phyloP scores from a whole-genome alignment of 768 basidiomycete genomes.

The Mycena albidolilacea region DNA sequence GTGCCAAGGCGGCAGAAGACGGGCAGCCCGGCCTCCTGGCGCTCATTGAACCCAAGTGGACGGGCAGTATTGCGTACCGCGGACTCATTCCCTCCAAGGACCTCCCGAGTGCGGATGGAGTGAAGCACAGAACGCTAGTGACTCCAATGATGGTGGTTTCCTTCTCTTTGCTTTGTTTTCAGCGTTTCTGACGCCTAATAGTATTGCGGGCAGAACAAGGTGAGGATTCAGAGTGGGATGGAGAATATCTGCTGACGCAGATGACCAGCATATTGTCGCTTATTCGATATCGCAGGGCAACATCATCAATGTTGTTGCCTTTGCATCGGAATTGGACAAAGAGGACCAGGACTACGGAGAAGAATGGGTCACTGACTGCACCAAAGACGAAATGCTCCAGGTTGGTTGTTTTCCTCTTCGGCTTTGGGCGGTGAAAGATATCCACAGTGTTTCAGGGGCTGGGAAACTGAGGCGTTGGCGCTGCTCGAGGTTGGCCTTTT shows the following conservation, averaged over 20 bases:
- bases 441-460: slow-evolving; percentile 46
- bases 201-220: slow-evolving; percentile 67
- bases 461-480: slow-evolving; percentile 51
- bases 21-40: slow-evolving; percentile 47
- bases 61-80: slow-evolving; percentile 62
- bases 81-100: slow-evolving; percentile 59
- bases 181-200: slow-evolving; percentile 39
- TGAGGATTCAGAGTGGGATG: slow-evolving; percentile 29
- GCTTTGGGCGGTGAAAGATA: not conserved
- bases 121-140: slow-evolving; percentile 51
- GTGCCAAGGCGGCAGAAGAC: slow-evolving; percentile 43
- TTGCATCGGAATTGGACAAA: slow-evolving; percentile 54
- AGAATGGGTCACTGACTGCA: slow-evolving; percentile 52
- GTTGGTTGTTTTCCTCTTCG: slow-evolving; percentile 1
- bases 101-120: slow-evolving; percentile 46
- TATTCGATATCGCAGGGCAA: slow-evolving; percentile 62
- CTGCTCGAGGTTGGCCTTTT: slow-evolving; percentile 45
- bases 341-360: slow-evolving; percentile 46
- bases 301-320: slow-evolving; percentile 62
- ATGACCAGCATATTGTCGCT: slow-evolving; percentile 60
- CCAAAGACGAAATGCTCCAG: slow-evolving; percentile 49
- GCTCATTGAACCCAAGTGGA: slow-evolving; percentile 61
- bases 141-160: slow-evolving; percentile 61
- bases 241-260: not conserved
- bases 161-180: not conserved